phyloP scores from a whole-genome alignment of 1,284 basidiomycete species.

The Ceratobasidium sp. region DNA sequence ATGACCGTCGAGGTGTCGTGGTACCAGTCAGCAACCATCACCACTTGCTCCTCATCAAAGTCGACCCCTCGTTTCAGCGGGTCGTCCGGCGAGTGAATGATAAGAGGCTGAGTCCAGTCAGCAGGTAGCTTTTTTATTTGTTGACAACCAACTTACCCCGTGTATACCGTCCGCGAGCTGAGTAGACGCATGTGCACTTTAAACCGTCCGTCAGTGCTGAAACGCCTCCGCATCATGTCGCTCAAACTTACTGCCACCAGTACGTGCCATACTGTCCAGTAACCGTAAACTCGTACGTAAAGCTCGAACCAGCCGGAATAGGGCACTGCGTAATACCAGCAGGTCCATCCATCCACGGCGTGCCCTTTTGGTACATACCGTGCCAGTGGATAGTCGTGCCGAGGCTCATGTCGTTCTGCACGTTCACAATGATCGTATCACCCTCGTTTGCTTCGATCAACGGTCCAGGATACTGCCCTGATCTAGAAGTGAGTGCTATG shows the following conservation, averaged over 20 bases:
- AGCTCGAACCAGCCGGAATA: conserved; percentile 55
- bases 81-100: conserved; percentile 55
- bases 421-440: conserved; percentile 54
- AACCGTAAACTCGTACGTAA: conserved; percentile 56
- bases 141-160: conserved; percentile 52
- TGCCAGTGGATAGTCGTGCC: conserved; percentile 56
- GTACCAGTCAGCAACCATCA: conserved; percentile 51
- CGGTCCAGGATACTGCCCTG: conserved; percentile 39
- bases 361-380: conserved; percentile 53
- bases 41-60: conserved; percentile 52
- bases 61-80: conserved; percentile 54
- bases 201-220: background rate
- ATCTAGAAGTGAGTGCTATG: conserved; percentile 49
- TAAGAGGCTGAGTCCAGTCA: conserved; percentile 48
- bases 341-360: conserved; percentile 55
- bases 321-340: conserved; percentile 57
- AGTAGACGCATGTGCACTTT: conserved; percentile 51
- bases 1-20: conserved; percentile 51
- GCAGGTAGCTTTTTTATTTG: conserved; percentile 45
- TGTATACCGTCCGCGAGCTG: conserved; percentile 55
- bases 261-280: conserved; percentile 48
- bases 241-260: conserved; percentile 29
- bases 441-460: conserved; percentile 33
- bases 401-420: conserved; percentile 53
- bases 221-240: background rate